Evolutionary conservation across 2,329 filamentous ascomycete genomes (phyloP).

Genomic region (Didymella lethalis): DNA sequence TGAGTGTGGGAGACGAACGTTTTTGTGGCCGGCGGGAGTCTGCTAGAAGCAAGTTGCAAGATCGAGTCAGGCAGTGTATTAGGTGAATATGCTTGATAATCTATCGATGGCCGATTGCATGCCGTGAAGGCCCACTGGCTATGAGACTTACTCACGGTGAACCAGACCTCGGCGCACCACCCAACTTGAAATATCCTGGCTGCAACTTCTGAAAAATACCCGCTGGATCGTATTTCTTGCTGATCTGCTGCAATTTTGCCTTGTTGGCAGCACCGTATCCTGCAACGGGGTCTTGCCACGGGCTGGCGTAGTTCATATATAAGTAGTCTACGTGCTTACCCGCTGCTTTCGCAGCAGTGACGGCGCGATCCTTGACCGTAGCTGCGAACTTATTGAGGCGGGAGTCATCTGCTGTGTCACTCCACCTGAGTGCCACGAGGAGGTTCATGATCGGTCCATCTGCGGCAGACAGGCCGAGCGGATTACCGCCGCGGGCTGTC

Average conservation of each 20-base stretch:
- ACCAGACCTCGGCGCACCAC: slow-evolving; percentile 24
- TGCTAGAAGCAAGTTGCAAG: neutral
- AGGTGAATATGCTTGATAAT: no score
- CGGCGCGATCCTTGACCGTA: slow-evolving; percentile 25
- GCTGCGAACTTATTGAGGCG: slow-evolving; percentile 30
- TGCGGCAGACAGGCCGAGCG: slow-evolving; percentile 37
- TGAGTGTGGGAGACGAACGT: neutral
- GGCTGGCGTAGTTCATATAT: slow-evolving; percentile 59
- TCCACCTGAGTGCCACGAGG: slow-evolving; percentile 33
- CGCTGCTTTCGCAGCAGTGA: slow-evolving; percentile 14
- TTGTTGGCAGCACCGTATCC: slow-evolving; percentile 54
- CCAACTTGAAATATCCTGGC: slow-evolving; percentile 36
- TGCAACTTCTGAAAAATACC: slow-evolving; percentile 32
- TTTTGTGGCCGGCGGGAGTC: neutral
- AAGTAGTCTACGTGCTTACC: slow-evolving; percentile 33
- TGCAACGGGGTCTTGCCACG: slow-evolving; percentile 53
- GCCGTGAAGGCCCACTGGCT: no score
- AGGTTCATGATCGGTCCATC: slow-evolving; percentile 33
- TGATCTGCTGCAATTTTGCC: slow-evolving; percentile 27
- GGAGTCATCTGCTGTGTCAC: slow-evolving; percentile 32
- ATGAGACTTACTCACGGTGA: neutral
- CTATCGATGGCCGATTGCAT: neutral
- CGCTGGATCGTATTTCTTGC: slow-evolving; percentile 32
- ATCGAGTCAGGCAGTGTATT: neutral
- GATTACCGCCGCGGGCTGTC: slow-evolving; percentile 36